phyloP scores from a whole-genome alignment of 176 grass and related monocot genomes.

The Ensete ventricosum region DNA sequence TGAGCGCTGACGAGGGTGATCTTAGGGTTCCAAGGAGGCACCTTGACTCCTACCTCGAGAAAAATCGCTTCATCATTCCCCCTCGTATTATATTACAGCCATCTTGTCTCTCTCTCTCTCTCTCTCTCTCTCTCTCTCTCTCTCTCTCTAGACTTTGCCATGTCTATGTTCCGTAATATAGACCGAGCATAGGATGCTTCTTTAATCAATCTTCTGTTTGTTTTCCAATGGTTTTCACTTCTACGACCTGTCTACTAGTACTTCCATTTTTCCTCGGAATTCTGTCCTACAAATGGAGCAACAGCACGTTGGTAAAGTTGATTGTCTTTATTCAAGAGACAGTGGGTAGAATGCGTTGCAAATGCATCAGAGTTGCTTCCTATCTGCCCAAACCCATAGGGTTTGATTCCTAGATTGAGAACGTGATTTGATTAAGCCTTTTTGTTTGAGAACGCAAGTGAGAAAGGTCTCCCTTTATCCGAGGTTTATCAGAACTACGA shows the following conservation, averaged over 20 bases:
- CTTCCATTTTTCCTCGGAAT: background rate
- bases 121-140: too few species aligned
- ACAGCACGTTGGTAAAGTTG: background rate
- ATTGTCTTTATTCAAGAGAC: background rate
- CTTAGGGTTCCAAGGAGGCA: conserved; percentile 45
- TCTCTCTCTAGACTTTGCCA: background rate
- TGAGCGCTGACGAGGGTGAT: conserved; percentile 32
- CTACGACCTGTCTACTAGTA: background rate
- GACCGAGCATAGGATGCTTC: conserved; percentile 1
- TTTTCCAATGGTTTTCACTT: background rate
- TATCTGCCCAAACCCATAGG: too few species aligned
- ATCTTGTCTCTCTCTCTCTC: background rate
- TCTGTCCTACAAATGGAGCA: background rate
- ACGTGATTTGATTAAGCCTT: too few species aligned
- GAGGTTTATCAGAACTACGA: too few species aligned
- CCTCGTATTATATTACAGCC: background rate
- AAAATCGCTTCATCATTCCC: conserved; percentile 35
- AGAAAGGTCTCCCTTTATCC: too few species aligned
- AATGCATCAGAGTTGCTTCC: too few species aligned
- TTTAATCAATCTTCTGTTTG: background rate
- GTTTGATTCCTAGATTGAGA: too few species aligned
- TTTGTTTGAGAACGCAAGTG: too few species aligned
- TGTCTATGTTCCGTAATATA: background rate
- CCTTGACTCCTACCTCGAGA: conserved; percentile 40
- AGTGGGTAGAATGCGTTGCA: background rate